Evolutionary conservation across 139 green algal species (phyloP).

Genomic region (Gonium pectorale): DNA sequence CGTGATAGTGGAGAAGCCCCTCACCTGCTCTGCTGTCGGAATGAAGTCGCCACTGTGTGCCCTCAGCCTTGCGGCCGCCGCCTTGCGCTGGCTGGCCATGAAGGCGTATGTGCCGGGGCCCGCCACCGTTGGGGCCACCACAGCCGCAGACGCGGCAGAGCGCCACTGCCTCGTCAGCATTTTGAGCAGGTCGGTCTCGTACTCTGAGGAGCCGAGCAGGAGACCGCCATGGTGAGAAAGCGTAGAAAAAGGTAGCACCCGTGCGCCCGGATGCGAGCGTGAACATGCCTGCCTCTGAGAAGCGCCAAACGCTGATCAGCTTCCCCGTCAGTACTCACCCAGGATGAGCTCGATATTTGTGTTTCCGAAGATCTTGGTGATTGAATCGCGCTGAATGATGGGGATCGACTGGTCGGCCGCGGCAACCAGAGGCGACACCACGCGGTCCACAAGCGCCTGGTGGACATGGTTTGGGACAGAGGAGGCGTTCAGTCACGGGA

Average conservation of each 20-base stretch:
- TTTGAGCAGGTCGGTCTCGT: conserved; percentile 39
- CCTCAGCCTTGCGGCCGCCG: neutral
- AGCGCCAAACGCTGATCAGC: too few relatives aligned
- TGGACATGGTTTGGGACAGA: neutral
- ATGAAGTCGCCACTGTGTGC: conserved; percentile 6
- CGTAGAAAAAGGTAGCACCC: too few relatives aligned
- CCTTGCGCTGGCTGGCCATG: neutral
- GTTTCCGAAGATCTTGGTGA: conserved; percentile 20
- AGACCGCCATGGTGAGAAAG: too few relatives aligned
- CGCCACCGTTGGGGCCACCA: conserved; percentile 13
- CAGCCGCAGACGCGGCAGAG: neutral
- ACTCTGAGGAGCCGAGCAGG: neutral
- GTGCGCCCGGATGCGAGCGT: too few relatives aligned
- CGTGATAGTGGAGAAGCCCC: too few relatives aligned
- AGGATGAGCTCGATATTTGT: conserved; percentile 35
- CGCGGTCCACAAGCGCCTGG: conserved; percentile 14
- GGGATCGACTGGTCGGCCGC: conserved; percentile 22
- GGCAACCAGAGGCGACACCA: conserved; percentile 14
- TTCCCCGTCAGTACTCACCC: neutral
- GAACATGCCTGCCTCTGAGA: too few relatives aligned
- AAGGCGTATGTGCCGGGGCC: conserved; percentile 17
- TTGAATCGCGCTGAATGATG: conserved; percentile 22
- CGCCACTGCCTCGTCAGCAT: conserved; percentile 19
- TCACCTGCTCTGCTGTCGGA: conserved; percentile 19
- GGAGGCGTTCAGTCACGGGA: too few relatives aligned